phyloP scores from a whole-genome alignment of 176 grass and related monocot genomes.

The Lolium perenne region DNA sequence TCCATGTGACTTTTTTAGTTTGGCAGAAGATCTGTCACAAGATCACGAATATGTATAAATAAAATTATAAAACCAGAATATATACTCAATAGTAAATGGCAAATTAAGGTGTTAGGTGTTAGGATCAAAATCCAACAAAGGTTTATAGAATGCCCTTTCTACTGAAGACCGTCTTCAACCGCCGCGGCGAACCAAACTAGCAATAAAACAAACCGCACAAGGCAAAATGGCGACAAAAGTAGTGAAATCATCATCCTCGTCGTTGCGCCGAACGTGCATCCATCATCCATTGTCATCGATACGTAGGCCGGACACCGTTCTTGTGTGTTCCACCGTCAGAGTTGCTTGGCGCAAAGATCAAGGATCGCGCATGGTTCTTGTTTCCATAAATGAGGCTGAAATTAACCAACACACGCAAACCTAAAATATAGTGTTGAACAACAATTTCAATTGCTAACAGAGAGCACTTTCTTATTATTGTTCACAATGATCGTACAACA shows the following conservation, averaged over 20 bases:
- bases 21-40: neutral
- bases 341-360: neutral
- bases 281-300: neutral
- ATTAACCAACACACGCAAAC: neutral
- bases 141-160: neutral
- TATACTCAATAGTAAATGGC: neutral
- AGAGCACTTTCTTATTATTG: neutral
- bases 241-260: neutral
- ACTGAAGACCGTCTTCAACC: neutral
- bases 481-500: neutral
- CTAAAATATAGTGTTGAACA: neutral
- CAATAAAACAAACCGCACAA: neutral
- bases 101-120: neutral
- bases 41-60: neutral
- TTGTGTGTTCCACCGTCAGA: neutral
- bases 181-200: neutral
- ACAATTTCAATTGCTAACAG: neutral
- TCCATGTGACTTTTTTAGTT: too few relatives aligned
- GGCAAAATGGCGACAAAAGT: neutral
- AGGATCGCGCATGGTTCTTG: neutral
- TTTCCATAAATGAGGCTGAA: neutral
- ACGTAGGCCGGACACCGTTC: too few relatives aligned
- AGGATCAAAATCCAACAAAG: neutral
- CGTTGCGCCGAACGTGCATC: neutral
- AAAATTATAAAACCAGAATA: too few relatives aligned